phyloP scores from a whole-genome alignment of 2,329 filamentous ascomycete species.

The Nigrospora sphaerica region DNA sequence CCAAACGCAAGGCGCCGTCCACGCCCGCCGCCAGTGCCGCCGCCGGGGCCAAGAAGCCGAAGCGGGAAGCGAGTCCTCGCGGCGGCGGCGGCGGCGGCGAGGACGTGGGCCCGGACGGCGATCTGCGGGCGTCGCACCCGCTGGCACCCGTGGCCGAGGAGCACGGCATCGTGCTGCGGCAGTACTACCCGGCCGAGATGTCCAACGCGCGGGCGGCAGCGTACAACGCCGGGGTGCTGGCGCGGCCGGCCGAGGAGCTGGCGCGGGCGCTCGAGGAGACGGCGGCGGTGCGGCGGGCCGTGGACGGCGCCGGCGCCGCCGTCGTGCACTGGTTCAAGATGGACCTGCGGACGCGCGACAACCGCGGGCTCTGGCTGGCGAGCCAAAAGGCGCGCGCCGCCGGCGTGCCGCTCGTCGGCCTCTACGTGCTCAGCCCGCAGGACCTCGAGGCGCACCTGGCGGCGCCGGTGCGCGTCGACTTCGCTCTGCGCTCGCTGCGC shows the following conservation, averaged over 20 bases:
- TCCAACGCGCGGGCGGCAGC: constrained; percentile 68
- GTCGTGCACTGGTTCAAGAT: constrained; percentile 90
- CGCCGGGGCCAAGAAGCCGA: constrained; percentile 17
- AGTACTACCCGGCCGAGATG: constrained; percentile 85
- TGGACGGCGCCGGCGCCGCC: constrained; percentile 46
- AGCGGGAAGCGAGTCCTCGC: constrained; percentile 5
- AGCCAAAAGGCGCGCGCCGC: constrained; percentile 57
- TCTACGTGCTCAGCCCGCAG: constrained; percentile 77
- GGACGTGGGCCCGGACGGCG: constrained; percentile 3
- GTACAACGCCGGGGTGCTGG: constrained; percentile 64
- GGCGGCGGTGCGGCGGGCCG: constrained; percentile 37
- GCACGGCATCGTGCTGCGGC: constrained; percentile 59
- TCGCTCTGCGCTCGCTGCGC: constrained; percentile 65
- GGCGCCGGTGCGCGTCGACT: constrained; percentile 68
- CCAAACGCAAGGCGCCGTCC: constrained; percentile 21
- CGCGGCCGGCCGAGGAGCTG: constrained; percentile 67
- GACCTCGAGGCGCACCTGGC: constrained; percentile 78
- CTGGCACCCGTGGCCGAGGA: constrained; percentile 38
- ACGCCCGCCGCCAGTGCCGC: constrained; percentile 1
- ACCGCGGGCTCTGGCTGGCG: constrained; percentile 62
- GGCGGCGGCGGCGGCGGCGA: neutral
- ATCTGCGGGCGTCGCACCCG: constrained; percentile 38
- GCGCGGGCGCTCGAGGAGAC: constrained; percentile 56
- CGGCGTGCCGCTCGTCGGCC: constrained; percentile 63
- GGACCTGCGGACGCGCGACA: constrained; percentile 69